Conservation (phyloP, 306 rosid genomes). For the Medicago ruthenica region DNA sequence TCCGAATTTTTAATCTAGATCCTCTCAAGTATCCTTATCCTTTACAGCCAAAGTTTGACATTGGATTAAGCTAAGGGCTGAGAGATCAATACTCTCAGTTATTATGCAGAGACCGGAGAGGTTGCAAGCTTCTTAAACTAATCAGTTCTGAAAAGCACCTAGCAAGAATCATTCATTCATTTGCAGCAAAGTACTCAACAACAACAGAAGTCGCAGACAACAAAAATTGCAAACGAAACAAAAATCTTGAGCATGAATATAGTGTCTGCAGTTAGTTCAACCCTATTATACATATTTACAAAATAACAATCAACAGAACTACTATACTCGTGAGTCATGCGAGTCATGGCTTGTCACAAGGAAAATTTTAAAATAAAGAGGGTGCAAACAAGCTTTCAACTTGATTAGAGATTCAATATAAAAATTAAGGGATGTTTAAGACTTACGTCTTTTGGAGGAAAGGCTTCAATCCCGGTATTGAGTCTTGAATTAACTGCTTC, state of each 20-base stretch:
- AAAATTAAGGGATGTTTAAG: background rate
- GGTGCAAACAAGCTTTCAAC: background rate
- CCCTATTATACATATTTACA: too few relatives aligned
- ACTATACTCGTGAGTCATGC: background rate
- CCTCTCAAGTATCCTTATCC: background rate
- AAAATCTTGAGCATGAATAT: background rate
- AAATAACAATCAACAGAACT: too few relatives aligned
- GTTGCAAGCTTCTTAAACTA: too few relatives aligned
- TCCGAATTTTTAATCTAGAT: background rate
- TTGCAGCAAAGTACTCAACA: too few relatives aligned
- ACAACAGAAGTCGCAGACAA: background rate
- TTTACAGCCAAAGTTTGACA: background rate
- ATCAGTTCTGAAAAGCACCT: too few relatives aligned
- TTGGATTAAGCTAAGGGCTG: too few relatives aligned
- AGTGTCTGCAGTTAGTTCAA: too few relatives aligned
- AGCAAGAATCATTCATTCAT: too few relatives aligned
- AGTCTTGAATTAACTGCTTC: conserved; percentile 86
- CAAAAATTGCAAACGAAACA: background rate
- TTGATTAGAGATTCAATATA: conserved; percentile 1
- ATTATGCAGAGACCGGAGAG: too few relatives aligned
- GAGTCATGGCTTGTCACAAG: background rate
- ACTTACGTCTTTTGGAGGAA: conserved; percentile 84
- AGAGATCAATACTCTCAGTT: too few relatives aligned
- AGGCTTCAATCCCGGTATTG: conserved; percentile 68
- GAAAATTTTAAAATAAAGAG: background rate